Base-by-base conservation (phyloP, 495 filamentous ascomycete species). In the Viridothelium virens region DNA sequence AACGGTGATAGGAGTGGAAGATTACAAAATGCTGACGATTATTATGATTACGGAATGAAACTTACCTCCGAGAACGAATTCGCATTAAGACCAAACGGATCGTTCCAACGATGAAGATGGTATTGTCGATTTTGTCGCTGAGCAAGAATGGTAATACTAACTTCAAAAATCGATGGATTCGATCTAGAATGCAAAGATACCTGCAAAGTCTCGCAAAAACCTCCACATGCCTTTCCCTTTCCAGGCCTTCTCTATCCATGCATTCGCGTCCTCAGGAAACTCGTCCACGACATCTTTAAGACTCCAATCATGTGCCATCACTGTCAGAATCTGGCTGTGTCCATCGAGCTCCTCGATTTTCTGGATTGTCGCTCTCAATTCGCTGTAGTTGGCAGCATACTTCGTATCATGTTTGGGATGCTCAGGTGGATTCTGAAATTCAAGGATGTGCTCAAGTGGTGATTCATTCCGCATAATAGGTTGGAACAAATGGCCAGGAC, bases 271-370 rank as follows among this genome's bases (percentile, higher is more conserved):
- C 59, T 33, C 38, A 11, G 67, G 67, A 14, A 48, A 69, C 64
- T 69, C 64, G 11, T 63, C 61, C 11, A 69, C 41, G 1, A 69
- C 61, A 6, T 64, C 67, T 41, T 66, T 66, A 53, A 69, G 56
- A 48, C 64, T 69, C 63, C 67, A 69, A 39, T 70, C 68, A 36
- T 70, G 68, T 11, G 66, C 68, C 56, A 70, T 65, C 6, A 68
- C 36, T 1, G 63, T 66, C n/a, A 70, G 50, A 18, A 70, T 56
- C 50, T 53, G 47, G 3, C 48, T 37, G 33, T 65, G 25, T 11
- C 25, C 47, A 56, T 68, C 68, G 5, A 70, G n/a, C 34, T 67
- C 63, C 44, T 66, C 66, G 11, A 41, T 25, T 34, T 67, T 69
- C 7, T 18, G 6, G 16, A 66, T 46, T 6, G 68, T 63, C 18